Evolutionary conservation across 75 land plant genomes (phyloP), one percentile per base, ranked within the genome.

Genomic region (Pinus albicaulis): DNA sequence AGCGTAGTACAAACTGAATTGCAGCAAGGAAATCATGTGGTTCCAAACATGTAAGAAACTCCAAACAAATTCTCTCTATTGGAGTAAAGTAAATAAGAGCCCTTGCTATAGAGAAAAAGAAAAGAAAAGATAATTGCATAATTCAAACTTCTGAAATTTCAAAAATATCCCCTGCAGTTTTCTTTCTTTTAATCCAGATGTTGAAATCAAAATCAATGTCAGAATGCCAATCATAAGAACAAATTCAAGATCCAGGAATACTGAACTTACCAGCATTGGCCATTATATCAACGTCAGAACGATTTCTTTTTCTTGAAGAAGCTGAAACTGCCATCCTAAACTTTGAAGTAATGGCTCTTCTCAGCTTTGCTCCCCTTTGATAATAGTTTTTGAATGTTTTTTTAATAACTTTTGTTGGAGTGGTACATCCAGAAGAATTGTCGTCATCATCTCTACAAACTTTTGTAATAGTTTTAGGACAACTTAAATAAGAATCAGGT

Each of bases 391-490:
- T 73, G 66, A 59, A 81, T 59, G 73, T 73, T 55, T 85, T 80
- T 72, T 77, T 68, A 48, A 56, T 78, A 59, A 63, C 28, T 65
- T 68, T 81, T 56, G 83, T 83, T 15, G 88, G 89, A 63, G 83
- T 76, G 76, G 80, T 86, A 82, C 87, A 88, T 77, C 86, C 85
- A 44, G 92, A 92, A 53, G 90, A 88, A 24, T 87, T 87, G 79
- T 89, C 91, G 84, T 89, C 94, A 89, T 89, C 89, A 87, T 89
- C 91, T 80, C 76, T 83, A 80, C 55, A 74, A 76, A 74, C 78
- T 80, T 85, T 56, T 48, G 77, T 81, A 74, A 74, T 81, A 78
- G 62, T 59, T 58, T 82, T 75, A 61, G 41, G 73, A 64, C 55
- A 24, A 19, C 34, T 53, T 22, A 79, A 79, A 75, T 72, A 76